Conservation (phyloP, 2,329 filamentous ascomycete species). For the Nothophaeocryptopus gaeumannii region DNA sequence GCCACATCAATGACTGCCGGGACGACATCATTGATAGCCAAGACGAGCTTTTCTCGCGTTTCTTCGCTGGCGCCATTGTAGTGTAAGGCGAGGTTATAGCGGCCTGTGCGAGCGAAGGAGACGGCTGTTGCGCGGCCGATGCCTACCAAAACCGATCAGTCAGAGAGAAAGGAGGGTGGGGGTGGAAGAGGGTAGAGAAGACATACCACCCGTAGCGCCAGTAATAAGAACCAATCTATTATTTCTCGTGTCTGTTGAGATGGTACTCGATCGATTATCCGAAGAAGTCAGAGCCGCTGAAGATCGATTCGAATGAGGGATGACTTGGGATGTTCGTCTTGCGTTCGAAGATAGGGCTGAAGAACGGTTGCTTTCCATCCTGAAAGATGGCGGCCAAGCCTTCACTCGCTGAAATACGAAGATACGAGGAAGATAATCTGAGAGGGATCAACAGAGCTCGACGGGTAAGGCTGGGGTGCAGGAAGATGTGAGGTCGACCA, state of each 20-base stretch:
- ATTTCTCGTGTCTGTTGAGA: background rate
- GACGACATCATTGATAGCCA: conserved; percentile 32
- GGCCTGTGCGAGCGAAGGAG: conserved; percentile 39
- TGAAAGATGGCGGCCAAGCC: no score
- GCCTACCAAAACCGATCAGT: no score
- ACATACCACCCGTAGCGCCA: conserved; percentile 39
- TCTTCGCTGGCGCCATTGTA: conserved; percentile 39
- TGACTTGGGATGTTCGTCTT: conserved; percentile 6
- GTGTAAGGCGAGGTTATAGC: conserved; percentile 45
- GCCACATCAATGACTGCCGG: conserved; percentile 40
- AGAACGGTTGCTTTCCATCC: no score
- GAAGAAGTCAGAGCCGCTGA: conserved; percentile 5
- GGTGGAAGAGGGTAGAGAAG: background rate
- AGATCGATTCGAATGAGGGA: conserved; percentile 9
- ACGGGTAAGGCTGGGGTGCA: no score
- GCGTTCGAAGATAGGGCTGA: background rate
- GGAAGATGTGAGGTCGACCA: no score
- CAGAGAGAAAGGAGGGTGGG: background rate
- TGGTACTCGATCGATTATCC: conserved; percentile 3
- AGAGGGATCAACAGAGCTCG: no score
- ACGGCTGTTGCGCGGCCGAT: conserved; percentile 45
- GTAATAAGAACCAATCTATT: conserved; percentile 37
- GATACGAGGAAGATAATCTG: no score
- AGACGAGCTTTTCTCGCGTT: conserved; percentile 33
- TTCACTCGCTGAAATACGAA: no score